phyloP scores from a whole-genome alignment of 441 rosid species.

The Populus hybrid region DNA sequence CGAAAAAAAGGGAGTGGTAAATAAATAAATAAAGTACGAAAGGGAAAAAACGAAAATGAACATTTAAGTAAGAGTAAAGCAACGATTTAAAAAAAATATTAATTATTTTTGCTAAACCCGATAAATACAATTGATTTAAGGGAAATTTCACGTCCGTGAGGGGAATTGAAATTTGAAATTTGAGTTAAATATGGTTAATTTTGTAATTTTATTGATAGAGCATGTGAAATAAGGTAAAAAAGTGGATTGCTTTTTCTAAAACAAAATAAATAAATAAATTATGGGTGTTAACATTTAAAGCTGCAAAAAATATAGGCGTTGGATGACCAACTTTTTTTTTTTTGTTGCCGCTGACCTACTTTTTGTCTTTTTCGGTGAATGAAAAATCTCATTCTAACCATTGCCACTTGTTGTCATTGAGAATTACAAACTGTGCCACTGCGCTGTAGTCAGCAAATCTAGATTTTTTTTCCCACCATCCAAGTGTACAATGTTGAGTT shows the following conservation, averaged over 20 bases:
- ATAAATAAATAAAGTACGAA: conserved; percentile 5
- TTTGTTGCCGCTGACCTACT: conserved; percentile 35
- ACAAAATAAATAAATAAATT: not conserved
- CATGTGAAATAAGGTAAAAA: conserved; percentile 15
- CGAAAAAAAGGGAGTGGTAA: conserved; percentile 14
- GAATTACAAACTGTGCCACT: conserved; percentile 30
- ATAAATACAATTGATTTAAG: conserved; percentile 55
- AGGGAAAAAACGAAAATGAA: conserved; percentile 6
- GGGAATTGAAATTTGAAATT: conserved; percentile 38
- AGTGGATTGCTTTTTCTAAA: not conserved
- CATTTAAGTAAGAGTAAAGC: conserved; percentile 10
- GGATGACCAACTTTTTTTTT: conserved; percentile 20
- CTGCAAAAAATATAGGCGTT: conserved; percentile 17
- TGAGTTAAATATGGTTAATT: conserved; percentile 23
- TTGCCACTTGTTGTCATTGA: not conserved
- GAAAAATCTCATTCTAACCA: not conserved
- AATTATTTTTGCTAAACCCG: conserved; percentile 45
- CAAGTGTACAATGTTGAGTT: too few relatives aligned
- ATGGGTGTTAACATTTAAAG: conserved; percentile 25
- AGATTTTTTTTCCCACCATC: not conserved
- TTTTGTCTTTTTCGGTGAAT: conserved; percentile 28
- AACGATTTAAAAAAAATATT: conserved; percentile 17
- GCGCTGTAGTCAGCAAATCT: not conserved
- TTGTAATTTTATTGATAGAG: conserved; percentile 24
- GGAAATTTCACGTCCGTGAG: conserved; percentile 66